Evolutionary conservation across 2,329 filamentous ascomycete genomes (phyloP), one percentile per base, ranked within the genome.

Genomic region (Hypomyces perniciosus): DNA sequence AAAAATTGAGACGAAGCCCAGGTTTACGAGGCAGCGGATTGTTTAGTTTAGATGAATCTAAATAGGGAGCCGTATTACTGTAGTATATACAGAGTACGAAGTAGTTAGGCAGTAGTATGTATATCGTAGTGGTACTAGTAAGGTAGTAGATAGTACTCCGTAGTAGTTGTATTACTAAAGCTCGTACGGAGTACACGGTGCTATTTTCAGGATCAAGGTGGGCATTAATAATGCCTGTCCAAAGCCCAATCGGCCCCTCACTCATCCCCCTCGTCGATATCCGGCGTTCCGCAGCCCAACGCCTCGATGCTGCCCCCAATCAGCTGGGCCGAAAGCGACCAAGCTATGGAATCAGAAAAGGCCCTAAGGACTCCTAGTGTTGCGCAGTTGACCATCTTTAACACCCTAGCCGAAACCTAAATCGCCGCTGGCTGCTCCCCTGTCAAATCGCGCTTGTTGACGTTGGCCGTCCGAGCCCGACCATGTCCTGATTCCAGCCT

Each of bases 361-460:
- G 6, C 13, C 20, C 33, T 12, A 12, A 35, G 12, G 29, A 28
- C n/a, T 27, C 29, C 47, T 33, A 44, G 34, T 29, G 34, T 28
- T 35, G 34, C 40, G 26, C 38, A 41, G 39, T 39, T 46, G 43
- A 46, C 44, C 42, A 35, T 46, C 39, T 46, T 27, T 46, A 35
- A 51, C 49, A 50, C 48, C 28, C 49, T 50, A 50, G 48, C 43
- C 31, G 26, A 30, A 9, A 46, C 35, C 35, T 38, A n/a, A n/a
- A 12, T 38, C 30, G 13, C 20, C 35, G 45, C 37, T 38, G 44
- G 38, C 44, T 41, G 44, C 33, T 44, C 49, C 39, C 49, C 44
- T 51, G 44, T 51, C 41, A 46, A 51, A 51, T 51, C 49, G 45
- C 49, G 49, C 49, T 51, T 35, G 31, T 46, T 9, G 12, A 6